Conservation (phyloP, 1,284 basidiomycete species). For the Ceratobasidium sp. region DNA sequence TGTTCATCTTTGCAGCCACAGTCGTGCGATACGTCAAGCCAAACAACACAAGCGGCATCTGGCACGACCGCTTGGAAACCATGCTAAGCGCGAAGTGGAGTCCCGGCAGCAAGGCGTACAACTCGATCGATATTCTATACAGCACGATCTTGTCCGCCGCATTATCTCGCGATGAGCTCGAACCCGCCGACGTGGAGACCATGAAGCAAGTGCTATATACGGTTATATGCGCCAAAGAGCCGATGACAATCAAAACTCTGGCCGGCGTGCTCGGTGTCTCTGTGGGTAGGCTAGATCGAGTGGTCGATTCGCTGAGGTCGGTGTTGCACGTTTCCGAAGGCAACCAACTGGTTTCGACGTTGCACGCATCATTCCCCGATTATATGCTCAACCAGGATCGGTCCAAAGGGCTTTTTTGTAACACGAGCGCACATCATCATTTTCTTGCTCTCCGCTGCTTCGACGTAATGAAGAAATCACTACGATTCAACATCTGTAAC, state of each 20-base stretch:
- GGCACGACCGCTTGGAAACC: not conserved
- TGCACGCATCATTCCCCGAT: slow-evolving; percentile 33
- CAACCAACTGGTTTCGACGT: not conserved
- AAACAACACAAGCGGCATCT: not conserved
- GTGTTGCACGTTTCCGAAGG: slow-evolving; percentile 16
- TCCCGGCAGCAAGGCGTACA: not conserved
- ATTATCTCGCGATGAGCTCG: not conserved
- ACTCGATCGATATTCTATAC: not conserved
- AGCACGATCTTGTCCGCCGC: not conserved
- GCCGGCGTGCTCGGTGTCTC: not conserved
- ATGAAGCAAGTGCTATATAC: not conserved
- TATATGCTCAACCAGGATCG: slow-evolving; percentile 11
- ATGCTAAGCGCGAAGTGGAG: not conserved
- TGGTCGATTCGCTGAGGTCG: not conserved
- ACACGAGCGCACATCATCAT: not conserved
- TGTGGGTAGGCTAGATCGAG: not conserved
- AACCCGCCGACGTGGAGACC: not conserved
- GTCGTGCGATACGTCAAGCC: slow-evolving; percentile 17
- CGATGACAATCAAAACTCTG: not conserved
- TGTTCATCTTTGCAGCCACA: slow-evolving; percentile 31
- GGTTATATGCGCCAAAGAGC: slow-evolving; percentile 7
- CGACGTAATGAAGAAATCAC: not conserved
- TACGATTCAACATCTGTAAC: slow-evolving; percentile 17
- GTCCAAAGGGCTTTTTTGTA: not conserved
- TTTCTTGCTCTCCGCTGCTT: slow-evolving; percentile 5